Base-by-base conservation (phyloP, 495 filamentous ascomycete genomes). In the Hypoxylon subgilvum region DNA sequence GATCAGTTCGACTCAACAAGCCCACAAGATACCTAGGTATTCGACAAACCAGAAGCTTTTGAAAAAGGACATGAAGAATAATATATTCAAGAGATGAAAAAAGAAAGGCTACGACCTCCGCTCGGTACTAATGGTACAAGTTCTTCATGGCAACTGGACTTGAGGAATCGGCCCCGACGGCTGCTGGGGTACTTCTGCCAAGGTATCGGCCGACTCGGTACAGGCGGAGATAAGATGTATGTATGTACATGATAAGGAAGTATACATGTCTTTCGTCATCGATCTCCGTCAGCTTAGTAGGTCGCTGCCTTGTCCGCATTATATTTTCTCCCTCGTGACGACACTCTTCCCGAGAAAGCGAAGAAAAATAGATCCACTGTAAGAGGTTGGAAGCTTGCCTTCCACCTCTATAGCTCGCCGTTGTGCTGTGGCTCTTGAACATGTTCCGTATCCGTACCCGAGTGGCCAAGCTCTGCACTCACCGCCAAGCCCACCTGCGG, bases 391-490 rank as follows among this genome's bases (percentile, higher is more conserved):
- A 64, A 58, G 61, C 54, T 50, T 23, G 61, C 46, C 61, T 63
- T 63, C 60, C 60, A 38, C 48, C 60, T 63, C 48, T 46, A 12
- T 38, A 43, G 18, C 19, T 46, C 42, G 40, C 42, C 21, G 18
- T n/a, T 22, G 48, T 21, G 42, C 36, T 42, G 55, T 17, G 61
- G 50, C 46, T 34, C n/a, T n/a, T n/a, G n/a, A 65, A 42, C 34
- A 70, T 70, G 67, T 53, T 70, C 41, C 67, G 67, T 54, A 57
- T 70, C 41, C 67, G 67, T 54, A 57, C 60, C 55, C 53, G 60
- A 21, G 16, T 54, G 45, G 50, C 65, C 40, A 60, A 53, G 31
- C 50, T 58, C 19, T 48, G 40, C 52, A 17, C 51, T 31, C 52
- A 60, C 51, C 60, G 63, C 51, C 60, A 63, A 53, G 57, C 43